Conservation (phyloP, 2,329 filamentous ascomycete species). For the Colletotrichum destructivum region DNA sequence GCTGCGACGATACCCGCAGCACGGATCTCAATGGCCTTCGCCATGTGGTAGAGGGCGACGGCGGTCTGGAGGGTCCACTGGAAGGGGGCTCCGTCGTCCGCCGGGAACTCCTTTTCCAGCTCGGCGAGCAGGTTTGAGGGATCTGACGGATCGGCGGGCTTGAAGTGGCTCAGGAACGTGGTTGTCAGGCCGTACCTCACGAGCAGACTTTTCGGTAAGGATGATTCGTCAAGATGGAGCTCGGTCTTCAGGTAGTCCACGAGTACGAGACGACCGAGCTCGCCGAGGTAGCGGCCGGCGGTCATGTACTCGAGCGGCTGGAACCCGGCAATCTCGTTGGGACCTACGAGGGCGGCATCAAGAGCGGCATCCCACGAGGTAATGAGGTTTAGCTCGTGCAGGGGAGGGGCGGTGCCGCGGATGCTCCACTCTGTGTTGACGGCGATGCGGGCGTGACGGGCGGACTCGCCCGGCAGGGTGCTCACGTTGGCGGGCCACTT, state of each 20-base stretch:
- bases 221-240: slow-evolving; percentile 56
- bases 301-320: slow-evolving; percentile 91
- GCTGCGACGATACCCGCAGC: slow-evolving; percentile 83
- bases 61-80: slow-evolving; percentile 75
- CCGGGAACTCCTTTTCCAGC: slow-evolving; percentile 69
- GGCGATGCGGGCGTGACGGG: slow-evolving; percentile 75
- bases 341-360: slow-evolving; percentile 75
- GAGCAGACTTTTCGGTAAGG: slow-evolving; percentile 69
- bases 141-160: slow-evolving; percentile 63
- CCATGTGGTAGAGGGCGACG: slow-evolving; percentile 74
- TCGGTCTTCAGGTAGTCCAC: slow-evolving; percentile 72
- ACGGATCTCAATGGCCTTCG: slow-evolving; percentile 78
- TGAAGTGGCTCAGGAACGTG: slow-evolving; percentile 79
- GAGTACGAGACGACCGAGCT: slow-evolving; percentile 80
- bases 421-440: slow-evolving; percentile 92
- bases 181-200: slow-evolving; percentile 77
- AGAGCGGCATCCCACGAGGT: slow-evolving; percentile 80
- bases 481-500: slow-evolving; percentile 71
- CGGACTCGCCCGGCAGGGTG: slow-evolving; percentile 60
- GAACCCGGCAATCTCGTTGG: slow-evolving; percentile 80
- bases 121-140: slow-evolving; percentile 58
- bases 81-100: slow-evolving; percentile 56
- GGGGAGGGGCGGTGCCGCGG: slow-evolving; percentile 78
- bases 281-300: slow-evolving; percentile 82
- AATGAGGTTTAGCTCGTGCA: slow-evolving; percentile 74